A percentile compares a stretch with the other conserved stretches of the same genome.
phyloP scores from a whole-genome alignment of 768 basidiomycete genomes.

The Panaeolus cyanescens region DNA sequence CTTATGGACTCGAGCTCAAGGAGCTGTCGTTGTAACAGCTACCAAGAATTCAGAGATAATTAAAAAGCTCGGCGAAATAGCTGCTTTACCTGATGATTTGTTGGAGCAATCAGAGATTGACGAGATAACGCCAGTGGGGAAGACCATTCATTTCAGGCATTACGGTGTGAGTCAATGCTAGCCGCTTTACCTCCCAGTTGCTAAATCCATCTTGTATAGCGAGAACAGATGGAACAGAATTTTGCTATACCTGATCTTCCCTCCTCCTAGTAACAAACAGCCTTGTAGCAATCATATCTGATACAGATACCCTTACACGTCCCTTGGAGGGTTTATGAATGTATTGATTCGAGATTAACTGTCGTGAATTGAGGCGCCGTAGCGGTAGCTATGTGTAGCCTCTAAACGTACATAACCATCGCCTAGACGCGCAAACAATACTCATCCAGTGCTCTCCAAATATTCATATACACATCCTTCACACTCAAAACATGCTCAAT shows the following conservation, averaged over 20 bases:
- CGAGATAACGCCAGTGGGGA: slow-evolving; percentile 35
- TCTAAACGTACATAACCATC: too few species aligned
- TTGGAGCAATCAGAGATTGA: slow-evolving; percentile 30
- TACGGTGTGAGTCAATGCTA: too few species aligned
- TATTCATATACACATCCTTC: too few species aligned
- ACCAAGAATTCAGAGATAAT: slow-evolving; percentile 33
- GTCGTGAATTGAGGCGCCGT: too few species aligned
- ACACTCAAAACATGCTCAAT: too few species aligned
- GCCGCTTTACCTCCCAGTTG: neutral
- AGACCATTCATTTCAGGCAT: slow-evolving; percentile 33
- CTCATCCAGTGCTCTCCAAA: too few species aligned
- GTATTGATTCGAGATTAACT: too few species aligned
- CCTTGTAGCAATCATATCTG: too few species aligned
- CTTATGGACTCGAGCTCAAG: slow-evolving; percentile 34
- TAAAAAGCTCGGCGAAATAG: slow-evolving; percentile 28
- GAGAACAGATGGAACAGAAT: slow-evolving; percentile 36
- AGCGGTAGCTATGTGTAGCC: too few species aligned
- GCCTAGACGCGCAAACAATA: too few species aligned
- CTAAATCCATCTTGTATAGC: slow-evolving; percentile 15
- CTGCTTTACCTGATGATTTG: slow-evolving; percentile 25
- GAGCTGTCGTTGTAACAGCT: slow-evolving; percentile 32
- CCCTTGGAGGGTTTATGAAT: too few species aligned
- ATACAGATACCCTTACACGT: too few species aligned
- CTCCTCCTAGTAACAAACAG: neutral
- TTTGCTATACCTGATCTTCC: slow-evolving; percentile 35